Conservation (phyloP, 495 filamentous ascomycete genomes). For the Glarea lozoyensis region DNA sequence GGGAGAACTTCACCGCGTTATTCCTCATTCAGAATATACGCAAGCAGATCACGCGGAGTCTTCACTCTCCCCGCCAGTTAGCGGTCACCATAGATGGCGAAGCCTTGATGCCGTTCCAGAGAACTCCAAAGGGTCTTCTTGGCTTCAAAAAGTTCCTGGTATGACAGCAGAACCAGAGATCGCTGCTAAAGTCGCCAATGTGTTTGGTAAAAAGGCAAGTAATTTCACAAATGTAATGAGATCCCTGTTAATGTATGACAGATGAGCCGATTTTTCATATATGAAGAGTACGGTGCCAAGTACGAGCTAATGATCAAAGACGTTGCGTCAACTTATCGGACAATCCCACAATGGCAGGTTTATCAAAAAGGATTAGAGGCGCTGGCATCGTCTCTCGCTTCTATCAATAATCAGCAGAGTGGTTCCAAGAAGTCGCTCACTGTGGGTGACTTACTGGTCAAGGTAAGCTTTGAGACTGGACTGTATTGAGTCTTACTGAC, state of each 20-base stretch:
- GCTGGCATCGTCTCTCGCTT: conserved; percentile 64
- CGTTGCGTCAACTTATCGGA: conserved; percentile 55
- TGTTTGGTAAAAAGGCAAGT: conserved; percentile 67
- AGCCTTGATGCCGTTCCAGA: conserved; percentile 54
- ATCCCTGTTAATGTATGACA: conserved; percentile 24
- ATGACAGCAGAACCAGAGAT: conserved; percentile 61
- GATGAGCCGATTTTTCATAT: conserved; percentile 74
- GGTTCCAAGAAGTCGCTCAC: conserved; percentile 65
- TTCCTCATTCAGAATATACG: conserved; percentile 54
- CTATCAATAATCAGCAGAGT: conserved; percentile 54
- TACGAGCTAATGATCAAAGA: conserved; percentile 78
- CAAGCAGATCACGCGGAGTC: conserved; percentile 30
- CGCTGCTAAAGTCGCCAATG: conserved; percentile 63
- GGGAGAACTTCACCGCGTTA: conserved; percentile 49
- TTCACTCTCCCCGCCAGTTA: not conserved
- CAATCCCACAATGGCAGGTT: conserved; percentile 64
- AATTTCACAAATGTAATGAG: conserved; percentile 1
- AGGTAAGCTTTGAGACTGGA: conserved; percentile 42
- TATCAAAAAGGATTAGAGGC: conserved; percentile 87
- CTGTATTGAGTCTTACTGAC: not conserved
- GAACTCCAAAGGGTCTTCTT: conserved; percentile 29
- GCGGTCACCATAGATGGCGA: conserved; percentile 43
- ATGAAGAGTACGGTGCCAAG: conserved; percentile 81
- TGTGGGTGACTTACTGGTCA: conserved; percentile 81
- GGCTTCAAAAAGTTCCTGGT: conserved; percentile 37